These are phyloP conservation scores for Amanita brunnescens DNA, from an alignment of 768 basidiomycete genomes.

Conservation along the genomic window DNA sequence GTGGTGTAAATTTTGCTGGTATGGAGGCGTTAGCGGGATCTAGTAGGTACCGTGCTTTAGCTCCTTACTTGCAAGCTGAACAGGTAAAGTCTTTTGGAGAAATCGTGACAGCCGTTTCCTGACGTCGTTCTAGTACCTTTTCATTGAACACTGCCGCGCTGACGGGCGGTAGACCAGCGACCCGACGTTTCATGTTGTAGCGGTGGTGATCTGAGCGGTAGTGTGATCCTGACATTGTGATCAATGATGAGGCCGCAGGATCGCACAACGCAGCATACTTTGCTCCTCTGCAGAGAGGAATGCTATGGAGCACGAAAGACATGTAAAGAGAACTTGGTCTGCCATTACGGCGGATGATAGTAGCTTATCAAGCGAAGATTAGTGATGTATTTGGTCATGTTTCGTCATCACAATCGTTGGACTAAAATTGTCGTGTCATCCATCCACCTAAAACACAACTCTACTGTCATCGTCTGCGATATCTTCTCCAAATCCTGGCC, in stretches of 20 bases:
- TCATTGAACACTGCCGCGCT: constrained; percentile 71
- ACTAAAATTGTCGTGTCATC: constrained; percentile 50
- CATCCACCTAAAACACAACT: constrained; percentile 42
- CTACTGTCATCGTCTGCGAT: constrained; percentile 39
- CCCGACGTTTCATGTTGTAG: constrained; percentile 96
- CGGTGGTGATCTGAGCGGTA: constrained; percentile 93
- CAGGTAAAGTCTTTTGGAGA: constrained; percentile 57
- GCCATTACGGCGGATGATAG: constrained; percentile 21
- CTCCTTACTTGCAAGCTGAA: constrained; percentile 72
- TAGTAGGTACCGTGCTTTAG: too few species aligned
- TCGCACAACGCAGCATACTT: constrained; percentile 37
- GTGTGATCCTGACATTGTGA: constrained; percentile 51
- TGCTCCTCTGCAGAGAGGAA: constrained; percentile 80
- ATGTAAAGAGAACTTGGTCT: constrained; percentile 57
- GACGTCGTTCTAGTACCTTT: constrained; percentile 74
- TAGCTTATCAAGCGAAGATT: not conserved
- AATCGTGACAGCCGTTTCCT: constrained; percentile 64
- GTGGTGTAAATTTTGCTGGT: constrained; percentile 81
- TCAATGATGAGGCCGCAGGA: not conserved
- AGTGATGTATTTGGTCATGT: not conserved
- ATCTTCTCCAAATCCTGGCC: constrained; percentile 31
- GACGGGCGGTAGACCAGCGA: constrained; percentile 84
- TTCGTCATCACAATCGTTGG: constrained; percentile 18
- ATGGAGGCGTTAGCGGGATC: not conserved
- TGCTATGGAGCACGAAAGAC: constrained; percentile 84